Evolutionary conservation across 2,329 filamentous ascomycete genomes (phyloP).

Genomic region (Microcera coccophila): DNA sequence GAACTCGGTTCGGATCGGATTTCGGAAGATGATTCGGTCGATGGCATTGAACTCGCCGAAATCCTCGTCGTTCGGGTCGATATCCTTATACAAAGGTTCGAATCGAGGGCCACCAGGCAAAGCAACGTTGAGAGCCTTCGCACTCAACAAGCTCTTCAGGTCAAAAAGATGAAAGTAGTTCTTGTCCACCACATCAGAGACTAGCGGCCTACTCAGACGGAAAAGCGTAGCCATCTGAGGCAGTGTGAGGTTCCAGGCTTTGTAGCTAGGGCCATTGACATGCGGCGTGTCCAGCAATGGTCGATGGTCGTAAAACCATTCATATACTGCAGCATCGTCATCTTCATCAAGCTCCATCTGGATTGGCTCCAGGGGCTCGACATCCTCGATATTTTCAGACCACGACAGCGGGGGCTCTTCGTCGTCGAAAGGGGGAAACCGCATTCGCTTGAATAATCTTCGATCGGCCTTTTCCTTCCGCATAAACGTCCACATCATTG

Average conservation of each 20-base stretch:
- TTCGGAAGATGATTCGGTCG: conserved; percentile 96
- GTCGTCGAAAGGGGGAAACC: conserved; percentile 97
- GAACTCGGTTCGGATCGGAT: conserved; percentile 91
- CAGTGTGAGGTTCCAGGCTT: conserved; percentile 86
- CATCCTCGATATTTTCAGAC: conserved; percentile 98
- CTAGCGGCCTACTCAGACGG: conserved; percentile 81
- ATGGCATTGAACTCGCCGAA: conserved; percentile 99
- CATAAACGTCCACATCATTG: conserved; percentile 99
- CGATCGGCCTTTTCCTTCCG: conserved; percentile 95
- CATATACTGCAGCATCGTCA: conserved; percentile 84
- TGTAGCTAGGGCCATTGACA: conserved; percentile 95
- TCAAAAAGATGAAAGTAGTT: conserved; percentile 99
- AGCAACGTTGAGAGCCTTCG: conserved; percentile 94
- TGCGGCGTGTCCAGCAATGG: conserved; percentile 87
- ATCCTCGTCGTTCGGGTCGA: conserved; percentile 97
- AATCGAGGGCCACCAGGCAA: conserved; percentile 97
- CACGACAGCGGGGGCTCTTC: conserved; percentile 96
- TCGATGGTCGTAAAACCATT: conserved; percentile 97
- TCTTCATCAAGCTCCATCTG: conserved; percentile 97
- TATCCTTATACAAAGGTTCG: conserved; percentile 96
- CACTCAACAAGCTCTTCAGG: conserved; percentile 87
- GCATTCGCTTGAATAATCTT: conserved; percentile 96
- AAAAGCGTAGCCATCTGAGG: conserved; percentile 96
- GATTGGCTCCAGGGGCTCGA: conserved; percentile 94
- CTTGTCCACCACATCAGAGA: conserved; percentile 89